Percentiles rank a stretch among this genome's conserved stretches.
phyloP scores from a whole-genome alignment of 106 monocot genomes.

The Dactylorhiza incarnata region DNA sequence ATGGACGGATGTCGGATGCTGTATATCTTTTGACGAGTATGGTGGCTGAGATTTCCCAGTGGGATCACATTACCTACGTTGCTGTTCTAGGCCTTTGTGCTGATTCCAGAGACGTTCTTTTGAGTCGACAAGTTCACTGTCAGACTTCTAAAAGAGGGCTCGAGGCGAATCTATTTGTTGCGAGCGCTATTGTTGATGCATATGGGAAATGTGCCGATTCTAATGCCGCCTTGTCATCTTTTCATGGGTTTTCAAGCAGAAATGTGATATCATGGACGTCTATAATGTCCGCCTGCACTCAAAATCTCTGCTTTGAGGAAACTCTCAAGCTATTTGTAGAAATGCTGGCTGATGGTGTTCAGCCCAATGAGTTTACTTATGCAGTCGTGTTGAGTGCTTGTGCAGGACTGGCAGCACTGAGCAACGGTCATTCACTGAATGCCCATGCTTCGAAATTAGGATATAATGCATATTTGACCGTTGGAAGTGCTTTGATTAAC shows the following conservation, averaged over 20 bases:
- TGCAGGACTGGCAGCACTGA: constrained; percentile 41
- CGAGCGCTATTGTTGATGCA: constrained; percentile 53
- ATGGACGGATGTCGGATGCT: constrained; percentile 24
- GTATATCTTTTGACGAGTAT: constrained; percentile 25
- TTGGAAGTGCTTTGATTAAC: constrained; percentile 56
- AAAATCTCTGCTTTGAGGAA: constrained; percentile 64
- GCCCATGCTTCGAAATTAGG: constrained; percentile 42
- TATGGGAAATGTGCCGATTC: constrained; percentile 54
- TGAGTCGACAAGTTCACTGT: constrained; percentile 50
- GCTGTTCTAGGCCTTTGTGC: constrained; percentile 49
- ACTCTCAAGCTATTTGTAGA: constrained; percentile 36
- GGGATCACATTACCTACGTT: constrained; percentile 62
- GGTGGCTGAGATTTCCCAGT: constrained; percentile 21
- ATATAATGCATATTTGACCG: constrained; percentile 13
- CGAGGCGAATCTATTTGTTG: constrained; percentile 24
- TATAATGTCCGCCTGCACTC: constrained; percentile 36
- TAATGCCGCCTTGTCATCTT: constrained; percentile 16
- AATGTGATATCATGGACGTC: constrained; percentile 72
- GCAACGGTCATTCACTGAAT: constrained; percentile 46
- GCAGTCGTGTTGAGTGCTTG: constrained; percentile 43
- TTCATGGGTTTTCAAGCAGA: constrained; percentile 14
- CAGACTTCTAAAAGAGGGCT: constrained; percentile 43
- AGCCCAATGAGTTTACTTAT: constrained; percentile 49
- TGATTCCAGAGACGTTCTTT: constrained; percentile 17
- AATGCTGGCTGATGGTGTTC: constrained; percentile 31